Conservation (phyloP, 331 rosid species). For the Erythrophleum ivorense region DNA sequence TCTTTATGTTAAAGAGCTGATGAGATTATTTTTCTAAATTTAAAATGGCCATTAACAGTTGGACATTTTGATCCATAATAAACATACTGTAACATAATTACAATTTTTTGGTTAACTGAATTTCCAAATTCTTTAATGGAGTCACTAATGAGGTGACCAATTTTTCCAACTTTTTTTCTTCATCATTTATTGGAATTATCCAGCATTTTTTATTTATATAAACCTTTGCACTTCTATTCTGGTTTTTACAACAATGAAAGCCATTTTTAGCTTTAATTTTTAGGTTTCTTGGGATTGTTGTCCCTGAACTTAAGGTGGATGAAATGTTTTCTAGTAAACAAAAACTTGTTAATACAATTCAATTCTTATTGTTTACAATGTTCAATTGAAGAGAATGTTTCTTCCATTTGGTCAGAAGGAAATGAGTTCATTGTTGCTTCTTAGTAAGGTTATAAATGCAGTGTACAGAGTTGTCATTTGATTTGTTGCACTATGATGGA, state of each 20-base stretch:
- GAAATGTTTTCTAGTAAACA: background rate
- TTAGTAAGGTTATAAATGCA: background rate
- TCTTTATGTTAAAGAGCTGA: background rate
- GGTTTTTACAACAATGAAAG: background rate
- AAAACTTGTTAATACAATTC: conserved; percentile 1
- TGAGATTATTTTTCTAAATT: conserved; percentile 21
- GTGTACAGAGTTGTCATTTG: conserved; percentile 2
- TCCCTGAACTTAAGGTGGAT: background rate
- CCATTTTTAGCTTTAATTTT: background rate
- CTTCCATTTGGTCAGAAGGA: conserved; percentile 11
- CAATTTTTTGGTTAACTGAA: background rate
- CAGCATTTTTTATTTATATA: background rate
- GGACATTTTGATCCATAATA: conserved; percentile 2
- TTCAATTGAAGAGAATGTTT: background rate
- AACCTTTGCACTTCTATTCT: background rate
- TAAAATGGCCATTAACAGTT: conserved; percentile 4
- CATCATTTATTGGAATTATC: background rate
- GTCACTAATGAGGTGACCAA: background rate
- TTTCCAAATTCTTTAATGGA: background rate
- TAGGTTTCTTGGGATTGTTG: background rate
- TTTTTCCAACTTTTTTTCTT: background rate
- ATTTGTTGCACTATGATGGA: conserved; percentile 10
- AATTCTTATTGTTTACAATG: background rate
- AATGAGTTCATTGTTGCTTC: background rate
- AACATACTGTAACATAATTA: conserved; percentile 1